These are phyloP conservation scores for Pisolithus albus DNA, from an alignment of 768 basidiomycete genomes.

Conservation along the genomic window DNA sequence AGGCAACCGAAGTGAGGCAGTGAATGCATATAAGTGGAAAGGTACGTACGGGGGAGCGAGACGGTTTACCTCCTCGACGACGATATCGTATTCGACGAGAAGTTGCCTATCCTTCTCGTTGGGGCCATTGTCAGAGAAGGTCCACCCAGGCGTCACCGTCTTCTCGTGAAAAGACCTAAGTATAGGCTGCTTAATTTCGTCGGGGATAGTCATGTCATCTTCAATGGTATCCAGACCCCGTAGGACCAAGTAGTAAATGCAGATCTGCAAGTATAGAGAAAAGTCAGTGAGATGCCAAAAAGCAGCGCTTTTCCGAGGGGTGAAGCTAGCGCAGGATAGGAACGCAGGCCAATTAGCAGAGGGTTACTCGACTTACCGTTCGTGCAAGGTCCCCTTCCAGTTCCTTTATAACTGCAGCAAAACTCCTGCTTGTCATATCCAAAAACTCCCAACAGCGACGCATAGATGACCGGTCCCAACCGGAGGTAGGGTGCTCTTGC, in stretches of 20 bases:
- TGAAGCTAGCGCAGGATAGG: not conserved
- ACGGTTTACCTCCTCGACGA: slow-evolving; percentile 73
- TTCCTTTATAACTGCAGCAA: slow-evolving; percentile 91
- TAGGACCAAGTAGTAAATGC: slow-evolving; percentile 90
- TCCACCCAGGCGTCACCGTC: slow-evolving; percentile 80
- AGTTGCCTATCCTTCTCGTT: slow-evolving; percentile 84
- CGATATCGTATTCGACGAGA: slow-evolving; percentile 72
- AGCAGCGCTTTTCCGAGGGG: not conserved
- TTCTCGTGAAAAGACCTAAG: slow-evolving; percentile 77
- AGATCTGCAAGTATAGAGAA: slow-evolving; percentile 51
- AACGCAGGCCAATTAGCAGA: not conserved
- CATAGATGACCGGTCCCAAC: slow-evolving; percentile 86
- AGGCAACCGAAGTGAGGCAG: slow-evolving; percentile 2
- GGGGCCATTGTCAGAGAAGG: slow-evolving; percentile 72
- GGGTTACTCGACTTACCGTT: slow-evolving; percentile 51
- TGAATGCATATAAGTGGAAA: not conserved
- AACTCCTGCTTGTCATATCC: slow-evolving; percentile 84
- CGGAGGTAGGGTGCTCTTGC: slow-evolving; percentile 69
- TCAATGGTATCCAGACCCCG: slow-evolving; percentile 96
- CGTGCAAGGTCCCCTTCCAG: slow-evolving; percentile 91
- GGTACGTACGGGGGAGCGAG: slow-evolving; percentile 52
- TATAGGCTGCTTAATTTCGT: slow-evolving; percentile 78
- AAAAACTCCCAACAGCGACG: slow-evolving; percentile 84
- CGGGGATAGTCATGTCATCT: slow-evolving; percentile 95
- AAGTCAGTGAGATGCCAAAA: not conserved